Evolutionary conservation across 1,139 yeast genomes (phyloP).

Genomic region (Taphrina pruni): DNA sequence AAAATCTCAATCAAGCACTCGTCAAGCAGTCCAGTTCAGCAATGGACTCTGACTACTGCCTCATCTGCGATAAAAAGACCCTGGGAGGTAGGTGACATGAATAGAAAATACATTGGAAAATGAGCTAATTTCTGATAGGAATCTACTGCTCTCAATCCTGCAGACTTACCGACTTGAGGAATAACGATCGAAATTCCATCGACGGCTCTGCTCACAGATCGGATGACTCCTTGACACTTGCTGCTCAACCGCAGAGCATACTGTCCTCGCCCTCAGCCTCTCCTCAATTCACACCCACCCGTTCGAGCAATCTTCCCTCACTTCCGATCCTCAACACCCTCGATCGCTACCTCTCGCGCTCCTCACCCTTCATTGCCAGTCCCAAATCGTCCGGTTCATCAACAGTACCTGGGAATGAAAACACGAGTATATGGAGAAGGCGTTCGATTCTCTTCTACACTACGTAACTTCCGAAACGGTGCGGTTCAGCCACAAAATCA

Average conservation of each 20-base stretch:
- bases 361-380: constrained; percentile 12
- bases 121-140: constrained; percentile 19
- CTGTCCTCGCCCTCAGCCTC: constrained; percentile 24
- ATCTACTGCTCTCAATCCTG: constrained; percentile 40
- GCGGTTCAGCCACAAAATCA: background rate
- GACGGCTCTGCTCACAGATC: constrained; percentile 3
- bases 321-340: constrained; percentile 32
- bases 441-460: constrained; percentile 34
- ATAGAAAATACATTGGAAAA: too few species aligned
- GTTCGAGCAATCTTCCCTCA: constrained; percentile 27
- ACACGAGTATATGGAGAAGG: constrained; percentile 37
- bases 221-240: background rate
- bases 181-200: background rate
- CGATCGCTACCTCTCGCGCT: constrained; percentile 16
- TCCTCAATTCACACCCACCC: constrained; percentile 28
- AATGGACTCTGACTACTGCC: constrained; percentile 41
- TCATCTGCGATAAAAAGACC: constrained; percentile 40
- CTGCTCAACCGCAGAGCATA: background rate
- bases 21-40: background rate
- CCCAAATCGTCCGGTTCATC: background rate
- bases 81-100: constrained; percentile 28
- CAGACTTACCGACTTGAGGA: constrained; percentile 24
- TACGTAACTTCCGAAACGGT: constrained; percentile 4
- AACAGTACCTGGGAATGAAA: constrained; percentile 11
- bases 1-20: constrained; percentile 4